These are phyloP conservation scores for Tolypocladium amazonense DNA, from an alignment of 2,329 filamentous ascomycete genomes.

Conservation along the genomic window DNA sequence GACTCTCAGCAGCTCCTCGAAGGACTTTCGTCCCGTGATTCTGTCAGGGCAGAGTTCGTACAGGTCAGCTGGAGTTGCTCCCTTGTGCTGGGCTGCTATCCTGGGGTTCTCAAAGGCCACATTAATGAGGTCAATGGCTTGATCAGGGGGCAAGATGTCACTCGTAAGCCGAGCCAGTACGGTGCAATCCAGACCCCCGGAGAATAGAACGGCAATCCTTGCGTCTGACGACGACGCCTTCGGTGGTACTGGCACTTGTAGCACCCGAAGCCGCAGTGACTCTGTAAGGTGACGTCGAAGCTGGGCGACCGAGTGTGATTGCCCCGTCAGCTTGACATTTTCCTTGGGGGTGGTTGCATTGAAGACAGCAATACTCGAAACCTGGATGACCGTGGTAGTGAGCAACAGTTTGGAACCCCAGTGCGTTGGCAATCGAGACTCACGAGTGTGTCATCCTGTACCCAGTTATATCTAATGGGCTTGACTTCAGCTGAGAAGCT, in stretches of 20 bases:
- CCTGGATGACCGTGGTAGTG: slow-evolving; percentile 20
- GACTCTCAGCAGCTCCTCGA: slow-evolving; percentile 57
- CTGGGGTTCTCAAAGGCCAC: slow-evolving; percentile 95
- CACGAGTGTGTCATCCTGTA: slow-evolving; percentile 30
- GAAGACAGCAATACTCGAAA: slow-evolving; percentile 43
- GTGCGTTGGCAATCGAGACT: slow-evolving; percentile 17
- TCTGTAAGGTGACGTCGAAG: slow-evolving; percentile 45
- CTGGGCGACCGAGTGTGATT: slow-evolving; percentile 38
- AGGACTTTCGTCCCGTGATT: slow-evolving; percentile 71
- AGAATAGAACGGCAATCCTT: slow-evolving; percentile 75
- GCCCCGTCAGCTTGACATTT: slow-evolving; percentile 6
- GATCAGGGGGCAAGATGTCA: slow-evolving; percentile 56
- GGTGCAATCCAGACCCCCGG: slow-evolving; percentile 88
- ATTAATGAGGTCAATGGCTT: slow-evolving; percentile 80
- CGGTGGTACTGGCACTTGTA: slow-evolving; percentile 52
- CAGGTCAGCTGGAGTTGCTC: slow-evolving; percentile 22
- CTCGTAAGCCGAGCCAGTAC: slow-evolving; percentile 72
- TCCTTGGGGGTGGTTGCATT: slow-evolving; percentile 34
- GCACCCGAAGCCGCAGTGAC: slow-evolving; percentile 54
- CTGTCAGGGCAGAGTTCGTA: slow-evolving; percentile 89
- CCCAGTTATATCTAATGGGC: slow-evolving; percentile 19
- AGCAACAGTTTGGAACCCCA: slow-evolving; percentile 27
- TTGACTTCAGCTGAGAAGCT: slow-evolving; percentile 2
- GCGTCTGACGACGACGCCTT: slow-evolving; percentile 24
- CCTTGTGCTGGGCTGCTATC: slow-evolving; percentile 45